Percentiles rank a stretch among this genome's conserved stretches.
These are phyloP conservation scores for Podospora bellae-mahoneyi DNA, from an alignment of 495 filamentous ascomycete genomes.

Conservation along the genomic window DNA sequence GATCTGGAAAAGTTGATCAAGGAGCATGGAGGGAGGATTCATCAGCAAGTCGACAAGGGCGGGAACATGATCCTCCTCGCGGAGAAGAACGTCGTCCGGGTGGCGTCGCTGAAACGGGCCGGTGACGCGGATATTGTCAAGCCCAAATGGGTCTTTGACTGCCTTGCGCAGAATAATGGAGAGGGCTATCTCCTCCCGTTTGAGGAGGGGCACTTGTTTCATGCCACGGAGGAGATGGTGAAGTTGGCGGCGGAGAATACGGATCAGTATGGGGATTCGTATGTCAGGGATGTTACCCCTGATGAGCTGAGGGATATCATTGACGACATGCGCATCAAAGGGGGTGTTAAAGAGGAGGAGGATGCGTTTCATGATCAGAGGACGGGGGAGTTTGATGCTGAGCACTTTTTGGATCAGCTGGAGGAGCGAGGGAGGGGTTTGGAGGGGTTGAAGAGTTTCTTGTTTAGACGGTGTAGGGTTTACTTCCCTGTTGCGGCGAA, in stretches of 20 bases:
- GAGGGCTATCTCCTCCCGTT: slow-evolving; percentile 52
- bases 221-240: slow-evolving; percentile 35
- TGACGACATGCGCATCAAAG: slow-evolving; percentile 37
- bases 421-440: slow-evolving; percentile 52
- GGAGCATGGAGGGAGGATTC: slow-evolving; percentile 77
- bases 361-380: slow-evolving; percentile 11
- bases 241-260: slow-evolving; percentile 46
- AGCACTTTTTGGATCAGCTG: slow-evolving; percentile 52
- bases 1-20: slow-evolving; percentile 87
- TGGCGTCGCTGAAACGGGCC: slow-evolving; percentile 72
- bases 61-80: slow-evolving; percentile 66
- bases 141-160: slow-evolving; percentile 83
- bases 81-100: slow-evolving; percentile 82
- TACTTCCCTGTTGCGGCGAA: slow-evolving; percentile 43
- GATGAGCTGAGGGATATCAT: slow-evolving; percentile 63
- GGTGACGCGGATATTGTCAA: slow-evolving; percentile 67
- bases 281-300: slow-evolving; percentile 62
- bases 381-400: slow-evolving; percentile 31
- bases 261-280: slow-evolving; percentile 82
- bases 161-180: slow-evolving; percentile 59
- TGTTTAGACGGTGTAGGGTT: slow-evolving; percentile 63
- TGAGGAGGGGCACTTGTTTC: slow-evolving; percentile 53
- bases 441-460: slow-evolving; percentile 53
- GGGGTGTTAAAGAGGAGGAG: not conserved
- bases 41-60: slow-evolving; percentile 63